Evolutionary conservation across 2,329 filamentous ascomycete species (phyloP).

Genomic region (Esteya vermicola): DNA sequence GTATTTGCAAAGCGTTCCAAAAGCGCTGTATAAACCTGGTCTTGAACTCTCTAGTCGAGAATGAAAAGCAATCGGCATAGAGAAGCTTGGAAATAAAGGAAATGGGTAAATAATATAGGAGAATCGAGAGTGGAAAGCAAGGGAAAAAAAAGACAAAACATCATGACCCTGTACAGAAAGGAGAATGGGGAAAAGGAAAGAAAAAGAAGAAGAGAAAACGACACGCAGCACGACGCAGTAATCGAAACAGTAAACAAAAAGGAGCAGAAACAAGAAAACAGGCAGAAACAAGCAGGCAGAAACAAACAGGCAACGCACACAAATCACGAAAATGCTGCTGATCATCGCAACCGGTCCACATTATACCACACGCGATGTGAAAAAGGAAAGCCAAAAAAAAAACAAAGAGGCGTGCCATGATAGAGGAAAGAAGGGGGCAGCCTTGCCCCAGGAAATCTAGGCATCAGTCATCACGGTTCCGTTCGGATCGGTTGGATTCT

Average conservation of each 20-base stretch:
- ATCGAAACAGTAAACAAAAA: neutral
- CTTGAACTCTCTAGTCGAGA: no score
- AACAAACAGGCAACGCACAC: neutral
- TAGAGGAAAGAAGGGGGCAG: neutral
- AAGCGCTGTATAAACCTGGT: neutral
- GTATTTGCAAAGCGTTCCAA: neutral
- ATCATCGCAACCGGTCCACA: no score
- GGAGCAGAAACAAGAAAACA: neutral
- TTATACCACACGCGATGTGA: no score
- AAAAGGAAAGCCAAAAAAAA: slow-evolving; percentile 12
- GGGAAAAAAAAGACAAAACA: neutral
- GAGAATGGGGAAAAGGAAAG: neutral
- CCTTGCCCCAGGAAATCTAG: no score
- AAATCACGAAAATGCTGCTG: no score
- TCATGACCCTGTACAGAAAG: no score
- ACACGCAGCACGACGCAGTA: neutral
- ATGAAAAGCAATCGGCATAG: no score
- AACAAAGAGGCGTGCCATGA: no score
- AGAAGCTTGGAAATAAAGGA: no score
- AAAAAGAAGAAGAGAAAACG: neutral
- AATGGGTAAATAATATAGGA: no score
- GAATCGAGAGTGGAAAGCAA: no score
- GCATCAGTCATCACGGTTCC: slow-evolving; percentile 7
- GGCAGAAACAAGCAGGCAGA: neutral
- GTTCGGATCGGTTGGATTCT: neutral